A percentile compares a stretch with the other conserved stretches of the same genome.
phyloP scores from a whole-genome alignment of 2,329 filamentous ascomycete genomes.

The Geoglossum cookeanum region DNA sequence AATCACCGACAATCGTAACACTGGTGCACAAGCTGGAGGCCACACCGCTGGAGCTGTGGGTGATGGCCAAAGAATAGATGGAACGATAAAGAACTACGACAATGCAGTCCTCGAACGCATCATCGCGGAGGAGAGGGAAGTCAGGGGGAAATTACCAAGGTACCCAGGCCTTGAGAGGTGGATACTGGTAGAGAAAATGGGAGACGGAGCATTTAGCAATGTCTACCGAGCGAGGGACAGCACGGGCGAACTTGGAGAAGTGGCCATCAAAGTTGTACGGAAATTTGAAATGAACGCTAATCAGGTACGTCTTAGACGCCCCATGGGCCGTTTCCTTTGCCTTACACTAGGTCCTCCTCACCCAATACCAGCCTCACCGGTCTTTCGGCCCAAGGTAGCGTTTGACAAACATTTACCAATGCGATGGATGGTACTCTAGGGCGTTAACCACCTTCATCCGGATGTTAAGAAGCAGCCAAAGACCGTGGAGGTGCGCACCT shows the following conservation, averaged over 20 bases:
- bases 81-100: conserved; percentile 32
- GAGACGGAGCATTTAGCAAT: conserved; percentile 96
- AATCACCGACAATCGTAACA: conserved; percentile 41
- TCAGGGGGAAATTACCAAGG: conserved; percentile 63
- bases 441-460: conserved; percentile 82
- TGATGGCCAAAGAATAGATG: conserved; percentile 33
- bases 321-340: conserved; percentile 5
- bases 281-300: conserved; percentile 98
- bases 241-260: conserved; percentile 52
- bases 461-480: conserved; percentile 90
- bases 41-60: conserved; percentile 43
- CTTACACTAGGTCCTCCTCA: conserved; percentile 11
- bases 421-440: conserved; percentile 39
- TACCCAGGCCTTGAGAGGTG: conserved; percentile 77
- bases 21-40: conserved; percentile 47
- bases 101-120: conserved; percentile 59
- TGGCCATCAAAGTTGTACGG: conserved; percentile 95
- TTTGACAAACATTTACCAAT: conserved; percentile 29
- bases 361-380: conserved; percentile 7
- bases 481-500: conserved; percentile 78
- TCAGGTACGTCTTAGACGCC: conserved; percentile 58
- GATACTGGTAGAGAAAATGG: conserved; percentile 89
- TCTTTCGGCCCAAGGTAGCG: conserved; percentile 1
- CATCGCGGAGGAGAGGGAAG: conserved; percentile 79
- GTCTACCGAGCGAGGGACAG: conserved; percentile 78